A percentile compares a stretch with the other conserved stretches of the same genome.
phyloP scores from a whole-genome alignment of 2,329 filamentous ascomycete genomes.

The Hymenoscyphus fraxineus region DNA sequence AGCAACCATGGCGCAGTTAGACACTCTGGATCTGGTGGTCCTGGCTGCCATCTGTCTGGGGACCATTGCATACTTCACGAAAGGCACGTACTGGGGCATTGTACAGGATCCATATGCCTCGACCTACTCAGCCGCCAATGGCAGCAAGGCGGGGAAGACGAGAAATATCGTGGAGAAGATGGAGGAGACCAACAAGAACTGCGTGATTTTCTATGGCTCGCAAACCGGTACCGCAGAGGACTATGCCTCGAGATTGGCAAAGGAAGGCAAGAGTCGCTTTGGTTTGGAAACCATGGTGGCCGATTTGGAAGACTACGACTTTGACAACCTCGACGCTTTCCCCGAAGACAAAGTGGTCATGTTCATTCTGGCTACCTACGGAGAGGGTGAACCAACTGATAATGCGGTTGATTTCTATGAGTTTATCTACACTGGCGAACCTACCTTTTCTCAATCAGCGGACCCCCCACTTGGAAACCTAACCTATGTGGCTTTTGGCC shows the following conservation, averaged over 20 bases:
- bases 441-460: slow-evolving; percentile 70
- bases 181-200: slow-evolving; percentile 94
- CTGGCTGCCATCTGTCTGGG: slow-evolving; percentile 79
- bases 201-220: slow-evolving; percentile 96
- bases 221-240: slow-evolving; percentile 98
- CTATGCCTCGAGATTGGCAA: slow-evolving; percentile 91
- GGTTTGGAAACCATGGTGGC: slow-evolving; percentile 98
- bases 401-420: slow-evolving; percentile 99
- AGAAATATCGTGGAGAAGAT: slow-evolving; percentile 93
- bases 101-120: slow-evolving; percentile 84
- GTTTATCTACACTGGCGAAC: slow-evolving; percentile 80
- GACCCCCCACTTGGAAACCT: slow-evolving; percentile 76
- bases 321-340: slow-evolving; percentile 84
- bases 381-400: slow-evolving; percentile 96
- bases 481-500: slow-evolving; percentile 91
- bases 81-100: slow-evolving; percentile 89
- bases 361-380: slow-evolving; percentile 95
- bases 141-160: slow-evolving; percentile 75
- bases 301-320: slow-evolving; percentile 97
- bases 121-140: slow-evolving; percentile 65
- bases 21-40: slow-evolving; percentile 92
- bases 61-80: slow-evolving; percentile 94
- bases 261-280: slow-evolving; percentile 95
- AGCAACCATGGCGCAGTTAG: slow-evolving; percentile 79
- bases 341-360: slow-evolving; percentile 88